These are phyloP conservation scores for Paramyrothecium roridum DNA, from an alignment of 2,329 filamentous ascomycete genomes.

Conservation along the genomic window DNA sequence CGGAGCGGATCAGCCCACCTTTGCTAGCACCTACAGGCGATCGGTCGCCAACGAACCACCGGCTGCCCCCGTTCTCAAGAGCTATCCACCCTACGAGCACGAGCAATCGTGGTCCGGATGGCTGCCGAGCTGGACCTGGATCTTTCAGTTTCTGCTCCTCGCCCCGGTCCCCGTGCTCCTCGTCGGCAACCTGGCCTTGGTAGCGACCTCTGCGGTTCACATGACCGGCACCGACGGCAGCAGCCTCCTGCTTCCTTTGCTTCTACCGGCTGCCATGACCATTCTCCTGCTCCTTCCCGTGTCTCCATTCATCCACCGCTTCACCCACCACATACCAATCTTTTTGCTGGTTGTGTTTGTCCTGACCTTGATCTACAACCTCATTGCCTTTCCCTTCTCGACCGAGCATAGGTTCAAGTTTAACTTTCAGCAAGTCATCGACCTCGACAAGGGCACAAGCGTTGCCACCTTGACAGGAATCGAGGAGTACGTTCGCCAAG, in stretches of 20 bases:
- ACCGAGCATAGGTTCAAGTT: conserved; percentile 76
- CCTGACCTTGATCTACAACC: conserved; percentile 80
- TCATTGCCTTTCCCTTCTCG: conserved; percentile 86
- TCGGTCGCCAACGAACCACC: conserved; percentile 27
- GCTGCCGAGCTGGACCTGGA: conserved; percentile 82
- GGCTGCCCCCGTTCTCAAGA: conserved; percentile 16
- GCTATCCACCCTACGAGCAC: conserved; percentile 50
- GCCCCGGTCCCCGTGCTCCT: conserved; percentile 76
- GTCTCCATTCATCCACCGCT: conserved; percentile 81
- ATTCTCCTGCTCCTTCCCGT: conserved; percentile 73
- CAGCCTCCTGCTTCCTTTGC: conserved; percentile 66
- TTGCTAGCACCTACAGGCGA: conserved; percentile 53
- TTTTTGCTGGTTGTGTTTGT: conserved; percentile 71
- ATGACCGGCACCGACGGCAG: conserved; percentile 87
- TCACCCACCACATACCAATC: conserved; percentile 77
- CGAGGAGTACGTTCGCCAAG: conserved; percentile 61
- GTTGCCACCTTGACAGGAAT: conserved; percentile 67
- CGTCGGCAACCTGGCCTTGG: conserved; percentile 70
- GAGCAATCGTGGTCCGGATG: conserved; percentile 85
- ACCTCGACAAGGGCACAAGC: conserved; percentile 71
- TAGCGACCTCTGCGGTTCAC: conserved; percentile 67
- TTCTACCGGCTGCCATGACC: conserved; percentile 64
- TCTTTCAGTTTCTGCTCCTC: conserved; percentile 78
- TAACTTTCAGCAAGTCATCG: conserved; percentile 78
- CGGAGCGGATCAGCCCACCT: conserved; percentile 42